These are phyloP conservation scores for Cystoderma amianthinum DNA, from an alignment of 768 basidiomycete species.

Conservation along the genomic window DNA sequence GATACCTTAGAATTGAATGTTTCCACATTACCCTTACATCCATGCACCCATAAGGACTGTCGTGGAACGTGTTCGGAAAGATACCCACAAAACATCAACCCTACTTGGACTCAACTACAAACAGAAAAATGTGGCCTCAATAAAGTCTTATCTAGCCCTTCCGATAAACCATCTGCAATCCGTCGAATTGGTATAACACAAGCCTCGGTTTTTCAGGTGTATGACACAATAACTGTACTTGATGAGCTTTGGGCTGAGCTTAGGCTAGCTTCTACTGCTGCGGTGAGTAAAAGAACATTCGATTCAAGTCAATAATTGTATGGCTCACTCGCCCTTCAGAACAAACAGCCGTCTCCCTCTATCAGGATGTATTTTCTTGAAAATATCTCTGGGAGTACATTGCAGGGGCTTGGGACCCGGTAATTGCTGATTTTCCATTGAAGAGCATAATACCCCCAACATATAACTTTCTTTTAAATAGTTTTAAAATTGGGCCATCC, in stretches of 20 bases:
- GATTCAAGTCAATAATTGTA: conserved; percentile 16
- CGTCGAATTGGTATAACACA: conserved; percentile 34
- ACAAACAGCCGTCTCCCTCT: conserved; percentile 20
- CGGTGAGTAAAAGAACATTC: conserved; percentile 16
- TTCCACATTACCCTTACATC: conserved; percentile 22
- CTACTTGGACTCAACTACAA: conserved; percentile 49
- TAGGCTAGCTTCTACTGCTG: not conserved
- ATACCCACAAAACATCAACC: conserved; percentile 42
- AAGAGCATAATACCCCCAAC: not conserved
- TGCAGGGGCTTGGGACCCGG: conserved; percentile 48
- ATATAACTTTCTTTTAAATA: conserved; percentile 4
- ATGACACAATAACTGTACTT: conserved; percentile 1
- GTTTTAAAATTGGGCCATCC: conserved; percentile 42
- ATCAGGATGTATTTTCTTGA: conserved; percentile 42
- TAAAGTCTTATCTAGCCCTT: conserved; percentile 24
- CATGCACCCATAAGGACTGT: conserved; percentile 29
- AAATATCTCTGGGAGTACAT: conserved; percentile 35
- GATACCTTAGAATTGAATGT: conserved; percentile 24
- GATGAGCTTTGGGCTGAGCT: conserved; percentile 10
- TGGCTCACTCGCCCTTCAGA: conserved; percentile 16
- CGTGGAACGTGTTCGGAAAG: conserved; percentile 27
- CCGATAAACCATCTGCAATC: conserved; percentile 19
- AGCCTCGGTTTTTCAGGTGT: conserved; percentile 27
- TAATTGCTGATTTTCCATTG: conserved; percentile 12
- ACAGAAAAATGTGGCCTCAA: conserved; percentile 32